Evolutionary conservation across 768 basidiomycete species (phyloP).

Genomic region (Trametes elegans): DNA sequence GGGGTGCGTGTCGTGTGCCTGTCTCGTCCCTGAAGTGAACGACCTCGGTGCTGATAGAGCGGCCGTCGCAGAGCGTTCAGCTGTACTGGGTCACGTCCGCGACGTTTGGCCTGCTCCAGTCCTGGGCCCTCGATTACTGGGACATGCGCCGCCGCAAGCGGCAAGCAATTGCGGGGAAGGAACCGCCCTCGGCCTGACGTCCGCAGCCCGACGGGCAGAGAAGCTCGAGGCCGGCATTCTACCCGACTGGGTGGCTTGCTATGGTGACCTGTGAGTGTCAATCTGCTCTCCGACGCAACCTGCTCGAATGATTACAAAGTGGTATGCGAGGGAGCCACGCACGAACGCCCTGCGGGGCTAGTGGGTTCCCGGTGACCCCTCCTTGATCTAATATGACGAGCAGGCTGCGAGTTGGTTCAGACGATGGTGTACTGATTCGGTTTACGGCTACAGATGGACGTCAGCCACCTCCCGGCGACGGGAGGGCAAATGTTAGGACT

Average conservation of each 20-base stretch:
- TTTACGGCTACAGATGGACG: background rate
- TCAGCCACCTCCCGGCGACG: background rate
- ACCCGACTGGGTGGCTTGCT: no score
- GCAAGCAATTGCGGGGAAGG: slow-evolving; percentile 4
- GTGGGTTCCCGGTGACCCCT: slow-evolving; percentile 55
- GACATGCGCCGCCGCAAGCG: slow-evolving; percentile 39
- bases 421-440: background rate
- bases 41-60: background rate
- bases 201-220: background rate
- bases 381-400: slow-evolving; percentile 94
- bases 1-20: slow-evolving; percentile 48
- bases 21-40: slow-evolving; percentile 9
- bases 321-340: slow-evolving; percentile 70
- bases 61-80: slow-evolving; percentile 52
- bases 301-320: slow-evolving; percentile 64
- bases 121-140: slow-evolving; percentile 70
- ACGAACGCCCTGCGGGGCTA: slow-evolving; percentile 25
- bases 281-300: background rate
- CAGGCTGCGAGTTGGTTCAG: background rate
- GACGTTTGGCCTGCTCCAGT: slow-evolving; percentile 68
- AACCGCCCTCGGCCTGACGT: background rate
- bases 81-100: slow-evolving; percentile 82
- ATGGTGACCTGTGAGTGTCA: slow-evolving; percentile 8
- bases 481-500: slow-evolving; percentile 12
- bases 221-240: background rate